A percentile compares a stretch with the other conserved stretches of the same genome.
phyloP scores from a whole-genome alignment of 192 early-diverging fungal species.

The Mortierella antarctica region DNA sequence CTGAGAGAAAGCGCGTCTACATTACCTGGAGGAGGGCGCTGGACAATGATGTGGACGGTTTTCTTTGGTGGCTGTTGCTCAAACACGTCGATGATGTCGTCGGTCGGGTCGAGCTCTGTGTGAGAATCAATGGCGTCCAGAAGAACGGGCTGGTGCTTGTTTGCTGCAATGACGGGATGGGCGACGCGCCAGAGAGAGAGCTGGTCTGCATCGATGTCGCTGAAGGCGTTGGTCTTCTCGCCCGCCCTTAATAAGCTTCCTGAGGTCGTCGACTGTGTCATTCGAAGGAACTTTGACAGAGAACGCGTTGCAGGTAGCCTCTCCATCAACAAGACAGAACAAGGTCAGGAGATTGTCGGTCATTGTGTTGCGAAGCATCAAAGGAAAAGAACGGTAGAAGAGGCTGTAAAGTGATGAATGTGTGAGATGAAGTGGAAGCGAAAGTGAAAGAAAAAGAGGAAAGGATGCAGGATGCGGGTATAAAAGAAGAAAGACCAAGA shows the following conservation, averaged over 20 bases:
- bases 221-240: not conserved
- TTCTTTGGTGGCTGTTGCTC: not conserved
- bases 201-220: not conserved
- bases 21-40: not conserved
- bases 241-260: constrained; percentile 11
- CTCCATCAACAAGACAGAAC: constrained; percentile 19
- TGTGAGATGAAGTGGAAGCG: no score
- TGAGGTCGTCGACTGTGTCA: constrained; percentile 5
- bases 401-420: no score
- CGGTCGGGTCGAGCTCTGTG: constrained; percentile 12
- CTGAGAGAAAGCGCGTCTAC: no score
- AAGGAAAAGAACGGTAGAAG: no score
- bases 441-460: no score
- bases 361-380: no score
- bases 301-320: constrained; percentile 6
- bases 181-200: constrained; percentile 15
- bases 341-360: constrained; percentile 3
- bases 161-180: not conserved
- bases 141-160: constrained; percentile 1
- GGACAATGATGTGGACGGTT: constrained; percentile 9
- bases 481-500: no score
- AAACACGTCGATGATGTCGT: constrained; percentile 7
- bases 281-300: not conserved
- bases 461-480: no score
- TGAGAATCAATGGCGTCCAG: not conserved